These are phyloP conservation scores for Chaetomium tenue DNA, from an alignment of 495 filamentous ascomycete species.

Conservation along the genomic window DNA sequence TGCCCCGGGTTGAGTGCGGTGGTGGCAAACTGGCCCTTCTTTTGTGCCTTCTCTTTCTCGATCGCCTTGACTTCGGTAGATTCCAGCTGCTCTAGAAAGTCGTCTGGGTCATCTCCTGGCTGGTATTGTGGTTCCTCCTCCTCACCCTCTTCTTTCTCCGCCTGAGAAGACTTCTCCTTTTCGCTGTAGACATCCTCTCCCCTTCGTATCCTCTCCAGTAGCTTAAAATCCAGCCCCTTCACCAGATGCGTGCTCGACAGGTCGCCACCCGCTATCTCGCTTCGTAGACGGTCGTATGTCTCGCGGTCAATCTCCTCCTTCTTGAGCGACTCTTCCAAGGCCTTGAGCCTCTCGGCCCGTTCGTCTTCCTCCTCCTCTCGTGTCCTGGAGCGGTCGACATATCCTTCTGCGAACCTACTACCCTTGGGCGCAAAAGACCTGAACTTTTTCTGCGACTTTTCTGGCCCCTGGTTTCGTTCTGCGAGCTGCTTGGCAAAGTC, in stretches of 20 bases:
- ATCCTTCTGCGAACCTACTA: slow-evolving; percentile 71
- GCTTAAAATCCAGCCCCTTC: slow-evolving; percentile 83
- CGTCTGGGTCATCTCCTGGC: slow-evolving; percentile 60
- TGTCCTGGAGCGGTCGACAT: slow-evolving; percentile 74
- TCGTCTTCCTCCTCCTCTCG: slow-evolving; percentile 59
- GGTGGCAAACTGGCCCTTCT: slow-evolving; percentile 75
- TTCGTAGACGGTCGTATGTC: slow-evolving; percentile 68
- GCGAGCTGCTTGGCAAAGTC: slow-evolving; percentile 86
- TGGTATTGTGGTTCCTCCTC: slow-evolving; percentile 31
- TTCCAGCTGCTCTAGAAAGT: slow-evolving; percentile 72
- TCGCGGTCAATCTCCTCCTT: slow-evolving; percentile 73
- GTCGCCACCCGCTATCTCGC: slow-evolving; percentile 81
- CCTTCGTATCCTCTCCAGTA: slow-evolving; percentile 68
- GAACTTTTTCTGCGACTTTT: slow-evolving; percentile 63
- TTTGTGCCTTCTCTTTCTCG: slow-evolving; percentile 56
- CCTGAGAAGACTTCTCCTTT: slow-evolving; percentile 28
- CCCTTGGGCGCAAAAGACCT: slow-evolving; percentile 81
- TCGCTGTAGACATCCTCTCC: slow-evolving; percentile 68
- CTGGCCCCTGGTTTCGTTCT: slow-evolving; percentile 62
- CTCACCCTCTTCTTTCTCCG: slow-evolving; percentile 28
- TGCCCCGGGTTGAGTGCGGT: slow-evolving; percentile 57
- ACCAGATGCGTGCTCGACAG: slow-evolving; percentile 76
- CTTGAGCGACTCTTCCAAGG: slow-evolving; percentile 79
- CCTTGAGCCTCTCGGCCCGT: slow-evolving; percentile 63
- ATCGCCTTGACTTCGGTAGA: slow-evolving; percentile 60